Evolutionary conservation across 164 flowering plant genomes (phyloP), one percentile per base, ranked within the genome.

Genomic region (Berberis vulgaris): DNA sequence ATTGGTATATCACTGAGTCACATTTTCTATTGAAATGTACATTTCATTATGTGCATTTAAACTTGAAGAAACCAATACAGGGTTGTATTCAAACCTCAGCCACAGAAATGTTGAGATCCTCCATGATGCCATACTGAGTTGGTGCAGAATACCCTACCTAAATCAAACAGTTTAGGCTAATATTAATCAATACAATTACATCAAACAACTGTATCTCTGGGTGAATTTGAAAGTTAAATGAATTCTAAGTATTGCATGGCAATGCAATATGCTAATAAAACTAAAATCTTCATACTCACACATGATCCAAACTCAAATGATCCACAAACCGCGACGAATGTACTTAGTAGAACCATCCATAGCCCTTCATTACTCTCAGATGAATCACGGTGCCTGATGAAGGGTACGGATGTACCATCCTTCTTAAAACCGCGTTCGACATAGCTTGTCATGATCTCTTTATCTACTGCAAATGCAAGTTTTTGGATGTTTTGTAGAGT

Each of bases 271-370:
- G 5, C 5, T 7, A 41, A 45, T 6, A 7, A 39, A 13, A 26
- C 3, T 9, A 57, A 65, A 46, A 2, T 54, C 70, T 82, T 71
- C 78, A 82, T 54, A 72, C 83, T 71, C 78, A 82, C 89, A 69
- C 96, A 82, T 13, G 78, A 60, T 63, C 98, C 98, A 65, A 91
- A 88, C 55, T 72, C 86, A 61, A 72, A 91, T 41, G 98, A 88
- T 40, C 98, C 98, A 72, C 89, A 87, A 49, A 90, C 95, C 4
- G 93, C 92, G 39, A 87, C 86, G 61, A 83, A 77, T 0, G 97
- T 94, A 67, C 85, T 84, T 66, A 91, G 71, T 54, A 84, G 83
- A 72, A 87, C 90, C 89, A 90, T 83, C 79, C 82, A 80, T 38
- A 70, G 67, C 41, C 71, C 74, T 64, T 71, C 45, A 10, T 64